Evolutionary conservation across 108 stramenopile species (phyloP).

Genomic region (Cyclostephanos invisitatus): DNA sequence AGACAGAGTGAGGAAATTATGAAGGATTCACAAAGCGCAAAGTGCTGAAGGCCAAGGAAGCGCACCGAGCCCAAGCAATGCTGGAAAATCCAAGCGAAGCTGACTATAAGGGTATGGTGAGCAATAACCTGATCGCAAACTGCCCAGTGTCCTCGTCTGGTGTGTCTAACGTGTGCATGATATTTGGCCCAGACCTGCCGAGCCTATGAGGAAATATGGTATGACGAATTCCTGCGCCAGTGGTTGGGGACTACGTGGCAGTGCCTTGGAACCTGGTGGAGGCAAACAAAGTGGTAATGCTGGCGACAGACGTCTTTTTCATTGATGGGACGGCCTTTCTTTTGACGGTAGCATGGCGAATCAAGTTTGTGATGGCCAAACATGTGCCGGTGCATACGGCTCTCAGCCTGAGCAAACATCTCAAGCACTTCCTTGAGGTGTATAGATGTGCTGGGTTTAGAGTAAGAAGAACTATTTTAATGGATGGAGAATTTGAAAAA

Average conservation of each 20-base stretch:
- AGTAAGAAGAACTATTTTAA: too few relatives aligned
- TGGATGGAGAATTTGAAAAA: too few relatives aligned
- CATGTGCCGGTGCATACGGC: conserved; percentile 21
- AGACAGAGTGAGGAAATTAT: conserved; percentile 20
- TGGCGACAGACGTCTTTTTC: too few relatives aligned
- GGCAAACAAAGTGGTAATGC: too few relatives aligned
- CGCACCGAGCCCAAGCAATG: conserved; percentile 18
- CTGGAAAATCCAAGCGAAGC: conserved; percentile 20
- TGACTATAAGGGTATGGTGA: conserved; percentile 21
- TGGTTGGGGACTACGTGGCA: conserved; percentile 10
- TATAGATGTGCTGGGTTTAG: too few relatives aligned
- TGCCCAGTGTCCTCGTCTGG: conserved; percentile 25
- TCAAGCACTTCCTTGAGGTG: too few relatives aligned
- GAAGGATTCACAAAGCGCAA: conserved; percentile 38
- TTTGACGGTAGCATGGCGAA: conserved; percentile 22
- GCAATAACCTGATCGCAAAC: conserved; percentile 16
- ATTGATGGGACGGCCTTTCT: too few relatives aligned
- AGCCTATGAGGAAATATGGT: conserved; percentile 36
- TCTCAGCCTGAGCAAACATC: conserved; percentile 22
- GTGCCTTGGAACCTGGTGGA: conserved; percentile 27
- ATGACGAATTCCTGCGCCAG: conserved; percentile 9
- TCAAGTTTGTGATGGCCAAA: conserved; percentile 42
- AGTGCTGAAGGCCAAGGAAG: conserved; percentile 18
- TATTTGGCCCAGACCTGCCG: conserved; percentile 39
- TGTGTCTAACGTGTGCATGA: conserved; percentile 11